Evolutionary conservation across 2,329 filamentous ascomycete genomes (phyloP).

Genomic region (Talaromyces funiculosus): DNA sequence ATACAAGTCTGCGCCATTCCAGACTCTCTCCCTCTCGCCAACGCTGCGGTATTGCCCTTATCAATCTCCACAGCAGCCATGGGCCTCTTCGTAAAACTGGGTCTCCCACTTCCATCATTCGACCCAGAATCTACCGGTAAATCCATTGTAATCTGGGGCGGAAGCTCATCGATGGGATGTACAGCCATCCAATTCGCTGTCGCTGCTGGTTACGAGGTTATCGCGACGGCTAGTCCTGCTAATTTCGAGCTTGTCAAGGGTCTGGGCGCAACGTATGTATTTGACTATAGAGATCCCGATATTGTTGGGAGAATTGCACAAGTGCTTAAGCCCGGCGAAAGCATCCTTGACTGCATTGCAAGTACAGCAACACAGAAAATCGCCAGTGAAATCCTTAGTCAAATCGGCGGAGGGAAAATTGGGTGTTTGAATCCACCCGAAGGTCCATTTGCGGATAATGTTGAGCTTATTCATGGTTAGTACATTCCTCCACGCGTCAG

Average conservation of each 20-base stretch:
- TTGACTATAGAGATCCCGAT: constrained; percentile 34
- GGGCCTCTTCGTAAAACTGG: constrained; percentile 17
- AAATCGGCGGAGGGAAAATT: constrained; percentile 1
- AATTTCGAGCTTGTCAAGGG: constrained; percentile 29
- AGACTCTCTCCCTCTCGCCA: constrained; percentile 19
- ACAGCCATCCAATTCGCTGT: constrained; percentile 38
- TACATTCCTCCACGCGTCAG: background rate
- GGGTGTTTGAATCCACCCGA: constrained; percentile 1
- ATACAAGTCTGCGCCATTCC: constrained; percentile 18
- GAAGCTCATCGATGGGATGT: constrained; percentile 41
- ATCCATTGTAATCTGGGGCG: constrained; percentile 34
- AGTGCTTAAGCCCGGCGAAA: constrained; percentile 11
- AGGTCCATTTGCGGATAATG: background rate
- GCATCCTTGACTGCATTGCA: constrained; percentile 15
- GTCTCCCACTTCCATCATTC: background rate
- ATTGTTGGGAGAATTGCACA: constrained; percentile 16
- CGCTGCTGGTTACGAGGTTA: constrained; percentile 34
- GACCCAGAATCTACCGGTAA: background rate
- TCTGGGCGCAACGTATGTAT: constrained; percentile 39
- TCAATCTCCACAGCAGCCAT: constrained; percentile 21
- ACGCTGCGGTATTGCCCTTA: constrained; percentile 23
- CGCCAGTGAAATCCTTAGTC: background rate
- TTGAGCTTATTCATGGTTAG: background rate
- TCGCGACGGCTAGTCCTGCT: constrained; percentile 27
- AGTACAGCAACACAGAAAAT: constrained; percentile 2